Evolutionary conservation across 352 stramenopile species (phyloP).

Genomic region (Phytopythium oedochilum): DNA sequence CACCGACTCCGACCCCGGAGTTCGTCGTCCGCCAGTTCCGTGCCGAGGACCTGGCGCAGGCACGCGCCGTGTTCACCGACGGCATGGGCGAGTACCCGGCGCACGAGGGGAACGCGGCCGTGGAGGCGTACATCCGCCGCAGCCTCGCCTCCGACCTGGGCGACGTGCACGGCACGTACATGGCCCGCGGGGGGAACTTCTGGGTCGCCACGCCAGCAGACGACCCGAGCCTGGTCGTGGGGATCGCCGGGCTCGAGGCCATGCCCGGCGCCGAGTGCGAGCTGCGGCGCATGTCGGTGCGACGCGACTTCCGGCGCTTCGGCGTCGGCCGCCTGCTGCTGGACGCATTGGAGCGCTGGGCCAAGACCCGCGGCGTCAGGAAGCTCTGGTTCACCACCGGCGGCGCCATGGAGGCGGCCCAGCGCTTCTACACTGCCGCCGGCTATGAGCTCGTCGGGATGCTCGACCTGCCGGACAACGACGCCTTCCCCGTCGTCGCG

Average conservation of each 20-base stretch:
- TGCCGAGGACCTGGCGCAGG: conserved; percentile 13
- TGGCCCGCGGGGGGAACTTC: conserved; percentile 29
- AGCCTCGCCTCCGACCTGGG: conserved; percentile 20
- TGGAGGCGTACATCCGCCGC: conserved; percentile 12
- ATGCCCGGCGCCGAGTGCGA: conserved; percentile 22
- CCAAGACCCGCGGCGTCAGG: conserved; percentile 5
- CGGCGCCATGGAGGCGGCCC: conserved; percentile 12
- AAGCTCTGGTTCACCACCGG: conserved; percentile 25
- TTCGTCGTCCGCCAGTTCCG: conserved; percentile 16
- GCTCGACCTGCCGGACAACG: neutral
- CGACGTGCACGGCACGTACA: conserved; percentile 29
- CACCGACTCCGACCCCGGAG: neutral
- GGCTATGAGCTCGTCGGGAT: conserved; percentile 13
- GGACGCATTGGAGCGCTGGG: conserved; percentile 21
- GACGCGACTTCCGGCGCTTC: conserved; percentile 17
- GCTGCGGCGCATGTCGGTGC: conserved; percentile 35
- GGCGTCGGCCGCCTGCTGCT: conserved; percentile 27
- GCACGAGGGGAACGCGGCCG: conserved; percentile 4
- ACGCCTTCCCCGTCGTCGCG: too few species aligned
- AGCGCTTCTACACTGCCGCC: conserved; percentile 15
- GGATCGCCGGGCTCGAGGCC: conserved; percentile 27
- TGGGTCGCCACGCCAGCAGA: conserved; percentile 26
- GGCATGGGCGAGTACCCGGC: conserved; percentile 18
- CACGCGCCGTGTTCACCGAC: conserved; percentile 15
- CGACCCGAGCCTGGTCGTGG: conserved; percentile 13